phyloP scores from a whole-genome alignment of 2,329 filamentous ascomycete species.

The Paraphoma sp. region DNA sequence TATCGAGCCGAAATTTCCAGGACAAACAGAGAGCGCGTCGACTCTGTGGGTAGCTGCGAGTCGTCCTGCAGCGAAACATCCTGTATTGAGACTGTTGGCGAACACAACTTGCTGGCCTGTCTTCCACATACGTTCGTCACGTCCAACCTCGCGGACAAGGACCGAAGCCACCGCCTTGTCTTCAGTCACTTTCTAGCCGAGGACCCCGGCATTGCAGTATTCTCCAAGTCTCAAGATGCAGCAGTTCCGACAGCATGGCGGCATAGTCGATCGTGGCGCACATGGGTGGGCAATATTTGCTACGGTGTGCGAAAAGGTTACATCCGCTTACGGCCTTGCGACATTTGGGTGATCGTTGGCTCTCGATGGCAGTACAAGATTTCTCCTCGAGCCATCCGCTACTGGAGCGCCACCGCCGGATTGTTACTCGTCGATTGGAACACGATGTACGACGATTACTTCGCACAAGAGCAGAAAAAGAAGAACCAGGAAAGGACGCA shows the following conservation, averaged over 20 bases:
- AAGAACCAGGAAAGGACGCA: neutral
- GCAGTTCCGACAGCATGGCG: slow-evolving; percentile 6
- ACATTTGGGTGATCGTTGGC: slow-evolving; percentile 8
- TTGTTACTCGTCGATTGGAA: slow-evolving; percentile 13
- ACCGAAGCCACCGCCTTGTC: slow-evolving; percentile 4
- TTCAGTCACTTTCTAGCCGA: slow-evolving; percentile 16
- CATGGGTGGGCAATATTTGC: neutral
- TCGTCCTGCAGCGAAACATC: neutral
- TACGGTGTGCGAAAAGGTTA: slow-evolving; percentile 4
- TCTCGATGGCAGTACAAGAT: slow-evolving; percentile 12
- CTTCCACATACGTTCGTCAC: slow-evolving; percentile 14
- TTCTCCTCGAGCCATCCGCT: slow-evolving; percentile 2
- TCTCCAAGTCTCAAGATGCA: slow-evolving; percentile 11
- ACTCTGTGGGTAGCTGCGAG: neutral
- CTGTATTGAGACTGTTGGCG: neutral
- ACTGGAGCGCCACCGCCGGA: slow-evolving; percentile 10
- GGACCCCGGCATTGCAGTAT: slow-evolving; percentile 15
- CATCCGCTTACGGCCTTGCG: slow-evolving; percentile 1
- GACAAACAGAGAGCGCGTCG: neutral
- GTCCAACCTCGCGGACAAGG: slow-evolving; percentile 9
- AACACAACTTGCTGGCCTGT: neutral
- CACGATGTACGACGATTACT: slow-evolving; percentile 11
- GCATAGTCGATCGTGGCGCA: slow-evolving; percentile 2
- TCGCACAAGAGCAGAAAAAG: slow-evolving; percentile 3
- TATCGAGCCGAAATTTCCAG: neutral